Conservation (phyloP, 2,329 filamentous ascomycete genomes). For the Phialophora chinensis region DNA sequence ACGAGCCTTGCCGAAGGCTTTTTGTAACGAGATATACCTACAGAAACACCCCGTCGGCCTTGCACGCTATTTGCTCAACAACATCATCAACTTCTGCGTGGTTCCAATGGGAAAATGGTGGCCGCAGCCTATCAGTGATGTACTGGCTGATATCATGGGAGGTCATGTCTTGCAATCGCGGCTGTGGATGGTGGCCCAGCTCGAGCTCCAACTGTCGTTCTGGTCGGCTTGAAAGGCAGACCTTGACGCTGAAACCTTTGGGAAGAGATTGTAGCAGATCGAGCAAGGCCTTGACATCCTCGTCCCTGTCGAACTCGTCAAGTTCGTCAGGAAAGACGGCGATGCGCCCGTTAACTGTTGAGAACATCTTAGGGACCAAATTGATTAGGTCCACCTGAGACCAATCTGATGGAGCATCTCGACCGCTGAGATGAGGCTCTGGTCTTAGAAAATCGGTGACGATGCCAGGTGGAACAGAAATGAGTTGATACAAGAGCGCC, state of each 20-base stretch:
- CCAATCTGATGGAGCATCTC: not conserved
- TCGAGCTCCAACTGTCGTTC: not conserved
- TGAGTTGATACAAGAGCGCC: not conserved
- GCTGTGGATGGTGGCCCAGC: slow-evolving; percentile 1
- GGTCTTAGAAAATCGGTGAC: not conserved
- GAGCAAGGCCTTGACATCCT: not conserved
- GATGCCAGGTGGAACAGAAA: not conserved
- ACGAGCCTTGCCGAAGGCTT: not conserved
- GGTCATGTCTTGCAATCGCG: slow-evolving; percentile 5
- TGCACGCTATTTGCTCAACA: not conserved
- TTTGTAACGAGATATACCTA: not conserved
- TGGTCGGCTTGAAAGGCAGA: slow-evolving; percentile 1
- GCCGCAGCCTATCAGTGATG: not conserved
- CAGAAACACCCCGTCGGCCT: slow-evolving; percentile 1
- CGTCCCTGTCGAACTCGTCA: slow-evolving; percentile 3
- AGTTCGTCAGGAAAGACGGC: not conserved
- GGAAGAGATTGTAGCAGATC: not conserved
- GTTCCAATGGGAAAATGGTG: not conserved
- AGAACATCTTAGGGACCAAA: not conserved
- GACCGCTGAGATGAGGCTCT: not conserved
- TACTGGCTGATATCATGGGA: not conserved
- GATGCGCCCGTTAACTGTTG: not conserved
- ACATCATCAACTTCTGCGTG: not conserved
- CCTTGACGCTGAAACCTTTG: not conserved
- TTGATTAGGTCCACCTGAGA: not conserved